Base-by-base conservation (phyloP, 2,329 filamentous ascomycete genomes). In the Tolypocladium ovalisporum region DNA sequence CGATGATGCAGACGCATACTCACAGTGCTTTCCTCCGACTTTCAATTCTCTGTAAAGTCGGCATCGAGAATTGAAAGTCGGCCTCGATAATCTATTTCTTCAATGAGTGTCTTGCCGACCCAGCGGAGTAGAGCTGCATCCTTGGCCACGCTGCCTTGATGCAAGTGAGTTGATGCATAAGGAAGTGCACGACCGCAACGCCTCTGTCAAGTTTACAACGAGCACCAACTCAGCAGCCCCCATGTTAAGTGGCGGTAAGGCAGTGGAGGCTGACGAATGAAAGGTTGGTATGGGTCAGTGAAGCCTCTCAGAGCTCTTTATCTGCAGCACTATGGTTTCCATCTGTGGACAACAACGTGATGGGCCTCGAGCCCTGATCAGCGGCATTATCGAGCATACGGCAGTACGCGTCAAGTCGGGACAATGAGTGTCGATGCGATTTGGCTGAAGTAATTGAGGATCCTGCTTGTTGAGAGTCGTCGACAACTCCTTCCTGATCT, bases 341-440 rank as follows among this genome's bases (percentile, higher is more conserved):
- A 35, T 60, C 68, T 1, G 70, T 72, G 0, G 71, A 74, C 35
- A 76, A 62, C 12, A 75, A 62, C 3, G 62, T 59, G 10, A 74
- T 66, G 0, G 68, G 52, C 4, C 54, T 58, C 71, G 73, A 75
- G 2, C 61, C 60, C 7, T 61, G 65, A 7, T 63, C 63, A 8
- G 58, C 55, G 6, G 65, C 54, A 36, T 71, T 70, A 22, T 60
- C 59, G 0, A 70, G 56, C 66, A 72, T 74, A n/a, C 61, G 62
- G 8, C 57, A 47, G 51, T 73, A 75, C 2, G 73, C 73, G 6
- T 72, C 69, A 17, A 57, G 62, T 10, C 70, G 65, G 7, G 62
- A 34, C 7, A 57, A 55, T 1, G 70, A 72, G 56, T 64, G 58
- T 1, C 54, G 54, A 19, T 57, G 56, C 17, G 59, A 59, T 7